Base-by-base conservation (phyloP, 192 early-diverging fungal species). In the Backusella macrospora region DNA sequence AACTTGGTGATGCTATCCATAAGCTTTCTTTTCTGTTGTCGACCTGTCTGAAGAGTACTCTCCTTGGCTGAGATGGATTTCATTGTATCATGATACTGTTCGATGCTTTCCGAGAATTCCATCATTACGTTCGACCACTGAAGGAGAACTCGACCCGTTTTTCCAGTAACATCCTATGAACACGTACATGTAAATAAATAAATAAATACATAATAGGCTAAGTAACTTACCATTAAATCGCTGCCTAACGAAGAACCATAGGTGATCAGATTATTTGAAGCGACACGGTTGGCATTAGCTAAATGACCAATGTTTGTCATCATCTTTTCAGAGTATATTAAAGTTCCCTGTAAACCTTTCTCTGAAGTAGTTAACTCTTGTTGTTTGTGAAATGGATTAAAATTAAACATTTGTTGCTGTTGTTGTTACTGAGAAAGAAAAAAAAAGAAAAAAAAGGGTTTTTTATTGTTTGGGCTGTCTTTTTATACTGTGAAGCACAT, bases 211-310 rank as follows among this genome's bases (percentile, higher is more conserved):
- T 9, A 68, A 38, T 59, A 62, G 37, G 46, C 1, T 4, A 38
- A 34, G 29, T 2, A 39, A 34, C 43, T 62, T 81, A 81, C 80
- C n/a, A 64, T 75, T 21, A 81, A 39, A 23, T 81, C 80, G 15
- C 78, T 76, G 15, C 80, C 80, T 40, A 75, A 62, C 13, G 76
- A 73, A 14, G 73, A 44, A 9, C 76, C 80, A 78, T 71, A 81
- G 18, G 52, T 63, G 4, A 81, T 66, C 29, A 81, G 44, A 13
- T 64, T 62, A 37, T 71, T 69, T n/a, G 69, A 70, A 23, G 76
- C 68, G 0, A 75, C 55, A 29, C 76, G 72, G n/a, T 65, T 68
- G 6, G 73, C 59, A 7, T 73, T 43, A 7, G 76, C 80, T 5
- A 81, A 21, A 18, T 72, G 73, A 26, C 39, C 14, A 14, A 68